phyloP scores from a whole-genome alignment of 176 grass and related monocot genomes.

The Poa annua region DNA sequence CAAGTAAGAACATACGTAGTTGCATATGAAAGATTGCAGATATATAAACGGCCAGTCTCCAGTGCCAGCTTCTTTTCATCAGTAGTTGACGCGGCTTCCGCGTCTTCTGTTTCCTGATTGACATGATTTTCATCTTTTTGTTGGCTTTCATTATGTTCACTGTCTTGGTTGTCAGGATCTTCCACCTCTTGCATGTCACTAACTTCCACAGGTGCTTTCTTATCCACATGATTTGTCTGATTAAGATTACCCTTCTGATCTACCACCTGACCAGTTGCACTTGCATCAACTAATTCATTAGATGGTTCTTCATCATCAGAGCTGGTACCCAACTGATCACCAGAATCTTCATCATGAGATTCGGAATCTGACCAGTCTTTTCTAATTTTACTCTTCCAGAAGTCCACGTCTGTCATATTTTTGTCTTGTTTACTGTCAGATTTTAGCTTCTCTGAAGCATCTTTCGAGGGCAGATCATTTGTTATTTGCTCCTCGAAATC shows the following conservation, averaged over 20 bases:
- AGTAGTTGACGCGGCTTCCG: slow-evolving; percentile 47
- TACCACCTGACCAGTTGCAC: slow-evolving; percentile 32
- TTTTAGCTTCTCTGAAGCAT: slow-evolving; percentile 37
- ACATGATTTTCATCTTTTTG: slow-evolving; percentile 43
- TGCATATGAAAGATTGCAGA: slow-evolving; percentile 94
- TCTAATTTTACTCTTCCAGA: slow-evolving; percentile 94
- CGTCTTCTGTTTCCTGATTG: slow-evolving; percentile 50
- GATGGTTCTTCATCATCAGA: slow-evolving; percentile 36
- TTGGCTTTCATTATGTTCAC: slow-evolving; percentile 33
- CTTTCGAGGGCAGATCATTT: slow-evolving; percentile 43
- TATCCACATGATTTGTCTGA: slow-evolving; percentile 37
- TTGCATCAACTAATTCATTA: slow-evolving; percentile 38
- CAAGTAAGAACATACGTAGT: slow-evolving; percentile 59
- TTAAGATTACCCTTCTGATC: slow-evolving; percentile 43
- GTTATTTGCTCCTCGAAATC: slow-evolving; percentile 41
- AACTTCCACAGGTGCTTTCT: slow-evolving; percentile 21
- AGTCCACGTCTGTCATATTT: slow-evolving; percentile 70
- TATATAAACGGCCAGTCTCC: slow-evolving; percentile 84
- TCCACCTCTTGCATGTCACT: slow-evolving; percentile 30
- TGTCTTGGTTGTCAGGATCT: slow-evolving; percentile 42
- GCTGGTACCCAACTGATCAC: slow-evolving; percentile 31
- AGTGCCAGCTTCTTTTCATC: slow-evolving; percentile 82
- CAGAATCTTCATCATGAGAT: slow-evolving; percentile 63
- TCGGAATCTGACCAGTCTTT: slow-evolving; percentile 96
- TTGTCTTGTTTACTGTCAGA: slow-evolving; percentile 47